These are phyloP conservation scores for Neurospora crassa DNA, from an alignment of 2,329 filamentous ascomycete species.

Conservation along the genomic window DNA sequence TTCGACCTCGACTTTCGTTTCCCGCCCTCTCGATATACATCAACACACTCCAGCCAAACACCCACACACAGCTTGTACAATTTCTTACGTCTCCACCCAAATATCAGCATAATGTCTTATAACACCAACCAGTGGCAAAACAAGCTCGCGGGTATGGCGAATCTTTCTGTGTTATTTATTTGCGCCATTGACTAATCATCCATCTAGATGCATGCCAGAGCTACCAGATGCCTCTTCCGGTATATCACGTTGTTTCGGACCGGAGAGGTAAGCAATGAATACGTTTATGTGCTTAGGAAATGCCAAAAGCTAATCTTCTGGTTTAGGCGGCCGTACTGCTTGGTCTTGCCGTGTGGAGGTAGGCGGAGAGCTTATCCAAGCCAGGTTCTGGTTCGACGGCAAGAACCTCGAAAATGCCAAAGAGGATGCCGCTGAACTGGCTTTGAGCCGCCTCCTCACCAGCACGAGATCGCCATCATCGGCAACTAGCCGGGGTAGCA, in stretches of 20 bases:
- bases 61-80: constrained; percentile 4
- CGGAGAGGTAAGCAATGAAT: constrained; percentile 22
- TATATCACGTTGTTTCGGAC: constrained; percentile 26
- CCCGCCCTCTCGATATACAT: background rate
- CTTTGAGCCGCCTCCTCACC: constrained; percentile 51
- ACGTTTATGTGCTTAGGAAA: background rate
- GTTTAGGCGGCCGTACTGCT: constrained; percentile 72
- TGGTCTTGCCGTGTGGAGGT: constrained; percentile 81
- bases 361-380: constrained; percentile 52
- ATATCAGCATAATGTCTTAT: constrained; percentile 13
- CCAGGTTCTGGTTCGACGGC: constrained; percentile 86
- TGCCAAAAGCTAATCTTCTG: background rate
- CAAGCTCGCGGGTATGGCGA: constrained; percentile 21
- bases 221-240: constrained; percentile 20
- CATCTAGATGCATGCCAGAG: constrained; percentile 23
- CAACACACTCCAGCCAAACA: background rate
- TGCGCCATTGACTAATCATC: constrained; percentile 1
- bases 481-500: constrained; percentile 24
- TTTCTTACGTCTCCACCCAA: constrained; percentile 6
- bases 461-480: constrained; percentile 32
- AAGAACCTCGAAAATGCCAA: constrained; percentile 78
- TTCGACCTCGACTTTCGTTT: background rate
- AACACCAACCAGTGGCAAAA: constrained; percentile 22
- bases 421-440: constrained; percentile 85
- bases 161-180: background rate